Evolutionary conservation across 2,329 filamentous ascomycete species (phyloP), one percentile per base, ranked within the genome.

Genomic region (Podosphaera fusca): DNA sequence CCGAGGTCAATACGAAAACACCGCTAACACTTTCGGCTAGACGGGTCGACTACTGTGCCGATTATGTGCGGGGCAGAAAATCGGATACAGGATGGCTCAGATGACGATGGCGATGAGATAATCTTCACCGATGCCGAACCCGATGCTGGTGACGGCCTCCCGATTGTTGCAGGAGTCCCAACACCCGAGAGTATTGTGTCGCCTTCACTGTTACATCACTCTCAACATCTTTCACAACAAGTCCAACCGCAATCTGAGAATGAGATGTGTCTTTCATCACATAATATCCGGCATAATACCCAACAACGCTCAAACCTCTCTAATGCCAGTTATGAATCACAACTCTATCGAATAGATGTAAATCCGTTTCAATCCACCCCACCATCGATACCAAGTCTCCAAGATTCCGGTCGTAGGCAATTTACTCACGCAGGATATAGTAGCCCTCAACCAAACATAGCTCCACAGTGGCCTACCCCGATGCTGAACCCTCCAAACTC

Each of bases 71-170:
- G 56, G 30, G 36, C 40, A 12, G 51, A 53, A 42, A 35, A 40
- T 55, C 33, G 33, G 29, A 42, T 29, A 4, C 55, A 35, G 8
- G 56, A 57, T 6, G 50, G 8, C 1, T 57, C 56, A 1, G 56
- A 57, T 53, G 56, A 57, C 47, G 56, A 57, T 9, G 50, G 34
- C 4, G 56, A 57, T 47, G 40, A 53, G 10, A 42, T 46, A 30
- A 33, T 21, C 4, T 35, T 36, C 35, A 42, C 38, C 1, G 50
- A 54, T n/a, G 8, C 46, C 33, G 21, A 54, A 31, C 10, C 56
- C 46, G 36, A 57, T 34, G 21, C 40, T 49, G 10, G 31, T 40
- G n/a, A 29, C 21, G 34, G 33, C 38, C 9, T 38, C 31, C 53
- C 30, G 38, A 7, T 29, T 47, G 33, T 36, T 36, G 29, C 55